Evolutionary conservation across 2,329 filamentous ascomycete genomes (phyloP), one percentile per base, ranked within the genome.

Genomic region (Arthrobotrys megalospora): DNA sequence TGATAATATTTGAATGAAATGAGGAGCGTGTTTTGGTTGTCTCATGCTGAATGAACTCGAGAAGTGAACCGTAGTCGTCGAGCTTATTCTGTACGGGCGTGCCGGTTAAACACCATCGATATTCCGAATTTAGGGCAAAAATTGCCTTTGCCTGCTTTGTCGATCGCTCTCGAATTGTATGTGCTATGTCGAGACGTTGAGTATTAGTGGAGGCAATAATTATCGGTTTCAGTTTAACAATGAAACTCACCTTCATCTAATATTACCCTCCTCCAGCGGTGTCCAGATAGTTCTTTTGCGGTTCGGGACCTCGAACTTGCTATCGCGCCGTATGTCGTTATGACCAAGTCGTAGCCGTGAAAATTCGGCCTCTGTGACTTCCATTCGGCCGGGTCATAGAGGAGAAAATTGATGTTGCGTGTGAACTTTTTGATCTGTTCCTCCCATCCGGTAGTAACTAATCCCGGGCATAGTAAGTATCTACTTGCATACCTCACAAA

Each of bases 51-150:
- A 85, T 47, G 53, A 86, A 86, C 14, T 67, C 67, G 0, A 86
- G 72, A 0, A 86, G 80, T 0, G 85, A 81, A 0, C 84, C 85
- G 24, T 83, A 84, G 73, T 86, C 85, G 19, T 86, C 83, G 0
- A 87, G 80, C 0, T 81, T 81, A 62, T 86, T 86, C 2, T 85
- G 84, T 0, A 86, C 84, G 0, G 85, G 85, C 0, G 85, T 86
- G 3, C 85, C 85, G 0, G 84, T 86, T 0, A 86, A 77, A 62
- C 84, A 86, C 85, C 85, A 86, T 1, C 84, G 81, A 19, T 81
- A 76, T 0, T 65, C 34, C 0, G 84, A 81, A 1, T 52, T 63
- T 4, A 84, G 64, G 5, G 63, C 55, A 47, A 70, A 80, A 1
- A 80, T 79, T 0, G 84, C 83, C 12, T 77, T 71, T 34, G 84